Conservation (phyloP, 495 filamentous ascomycete genomes). For the Filosporella fistucella region DNA sequence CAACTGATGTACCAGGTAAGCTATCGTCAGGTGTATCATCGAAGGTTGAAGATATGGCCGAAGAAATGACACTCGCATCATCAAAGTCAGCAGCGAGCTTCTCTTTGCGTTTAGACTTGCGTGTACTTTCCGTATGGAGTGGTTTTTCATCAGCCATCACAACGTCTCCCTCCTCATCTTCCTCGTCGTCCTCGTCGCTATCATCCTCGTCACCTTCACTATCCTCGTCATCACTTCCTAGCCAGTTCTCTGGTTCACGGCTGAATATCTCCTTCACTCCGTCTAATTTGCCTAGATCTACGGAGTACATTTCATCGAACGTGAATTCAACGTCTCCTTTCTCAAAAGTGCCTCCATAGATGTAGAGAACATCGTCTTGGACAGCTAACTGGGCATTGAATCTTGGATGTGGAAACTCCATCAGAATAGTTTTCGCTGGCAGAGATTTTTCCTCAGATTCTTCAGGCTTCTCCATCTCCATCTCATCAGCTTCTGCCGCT, state of each 20-base stretch:
- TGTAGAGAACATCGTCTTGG: slow-evolving; percentile 86
- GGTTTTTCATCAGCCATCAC: slow-evolving; percentile 64
- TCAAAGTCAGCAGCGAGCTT: slow-evolving; percentile 34
- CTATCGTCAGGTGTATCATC: slow-evolving; percentile 47
- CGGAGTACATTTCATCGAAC: slow-evolving; percentile 88
- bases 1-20: slow-evolving; percentile 36
- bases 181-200: slow-evolving; percentile 63
- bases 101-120: slow-evolving; percentile 39
- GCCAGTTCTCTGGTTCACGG: slow-evolving; percentile 80
- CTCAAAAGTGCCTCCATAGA: slow-evolving; percentile 93
- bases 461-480: slow-evolving; percentile 46
- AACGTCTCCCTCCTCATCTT: slow-evolving; percentile 62
- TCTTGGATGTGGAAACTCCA: slow-evolving; percentile 78
- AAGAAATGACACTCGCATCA: slow-evolving; percentile 28
- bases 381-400: slow-evolving; percentile 90
- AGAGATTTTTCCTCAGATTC: slow-evolving; percentile 47
- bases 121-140: slow-evolving; percentile 28
- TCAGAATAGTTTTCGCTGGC: slow-evolving; percentile 46
- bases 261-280: slow-evolving; percentile 87
- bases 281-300: slow-evolving; percentile 88
- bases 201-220: slow-evolving; percentile 66
- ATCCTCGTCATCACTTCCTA: slow-evolving; percentile 63
- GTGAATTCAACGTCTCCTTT: slow-evolving; percentile 89
- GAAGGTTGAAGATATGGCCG: slow-evolving; percentile 9
- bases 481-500: slow-evolving; percentile 49